phyloP scores from a whole-genome alignment of 352 stramenopile genomes.

The Phytophthora rubi region DNA sequence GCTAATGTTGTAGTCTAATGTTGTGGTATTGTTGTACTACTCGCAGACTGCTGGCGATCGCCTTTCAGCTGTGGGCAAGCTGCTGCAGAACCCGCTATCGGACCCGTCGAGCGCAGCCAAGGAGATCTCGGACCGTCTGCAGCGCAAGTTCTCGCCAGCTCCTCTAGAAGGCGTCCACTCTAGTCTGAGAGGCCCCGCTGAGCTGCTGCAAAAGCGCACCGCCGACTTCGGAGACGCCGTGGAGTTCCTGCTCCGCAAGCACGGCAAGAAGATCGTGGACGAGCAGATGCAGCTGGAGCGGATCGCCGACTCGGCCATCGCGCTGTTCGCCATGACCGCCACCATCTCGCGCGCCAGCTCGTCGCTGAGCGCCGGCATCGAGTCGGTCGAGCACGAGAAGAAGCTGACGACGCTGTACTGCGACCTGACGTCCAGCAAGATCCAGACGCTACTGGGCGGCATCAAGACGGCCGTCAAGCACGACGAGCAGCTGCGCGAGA shows the following conservation, averaged over 20 bases:
- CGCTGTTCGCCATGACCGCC: slow-evolving; percentile 87
- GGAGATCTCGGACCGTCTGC: slow-evolving; percentile 78
- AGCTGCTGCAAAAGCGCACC: slow-evolving; percentile 74
- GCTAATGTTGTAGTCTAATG: not conserved
- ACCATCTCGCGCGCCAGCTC: slow-evolving; percentile 83
- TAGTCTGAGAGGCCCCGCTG: slow-evolving; percentile 58
- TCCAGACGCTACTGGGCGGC: slow-evolving; percentile 61
- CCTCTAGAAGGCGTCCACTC: slow-evolving; percentile 77
- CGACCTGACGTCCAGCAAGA: slow-evolving; percentile 73
- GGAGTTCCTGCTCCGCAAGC: slow-evolving; percentile 80
- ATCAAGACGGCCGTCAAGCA: slow-evolving; percentile 69
- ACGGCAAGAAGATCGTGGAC: slow-evolving; percentile 90
- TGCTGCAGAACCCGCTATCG: slow-evolving; percentile 87
- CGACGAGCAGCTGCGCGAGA: slow-evolving; percentile 74
- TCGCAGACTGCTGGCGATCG: slow-evolving; percentile 76
- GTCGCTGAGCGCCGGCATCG: slow-evolving; percentile 59
- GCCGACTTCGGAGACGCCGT: slow-evolving; percentile 79
- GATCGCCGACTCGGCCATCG: slow-evolving; percentile 85
- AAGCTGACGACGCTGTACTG: slow-evolving; percentile 84
- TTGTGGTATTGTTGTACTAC: slow-evolving; percentile 9
- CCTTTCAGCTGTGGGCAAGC: slow-evolving; percentile 75
- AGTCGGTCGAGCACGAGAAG: slow-evolving; percentile 77
- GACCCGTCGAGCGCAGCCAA: slow-evolving; percentile 71
- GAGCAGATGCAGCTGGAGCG: slow-evolving; percentile 89
- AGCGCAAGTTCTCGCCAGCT: slow-evolving; percentile 80